Evolutionary conservation across 805 yeast species (phyloP).

Genomic region (Candida ulmi): DNA sequence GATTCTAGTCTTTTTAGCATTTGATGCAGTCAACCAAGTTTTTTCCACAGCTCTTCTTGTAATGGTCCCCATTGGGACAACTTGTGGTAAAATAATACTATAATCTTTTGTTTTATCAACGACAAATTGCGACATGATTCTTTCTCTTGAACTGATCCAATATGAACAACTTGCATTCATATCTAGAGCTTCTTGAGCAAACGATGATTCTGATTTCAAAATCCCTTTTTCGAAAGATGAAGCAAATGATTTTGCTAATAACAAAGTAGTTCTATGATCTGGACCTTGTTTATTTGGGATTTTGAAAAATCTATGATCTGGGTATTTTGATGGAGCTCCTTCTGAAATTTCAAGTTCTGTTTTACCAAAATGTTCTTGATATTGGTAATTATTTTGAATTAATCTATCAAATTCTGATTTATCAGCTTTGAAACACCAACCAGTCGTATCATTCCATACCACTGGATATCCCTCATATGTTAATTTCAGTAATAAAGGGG

Average conservation of each 20-base stretch:
- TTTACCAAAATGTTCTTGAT: constrained; percentile 9
- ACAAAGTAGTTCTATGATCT: constrained; percentile 59
- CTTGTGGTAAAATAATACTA: constrained; percentile 68
- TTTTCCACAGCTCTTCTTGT: constrained; percentile 96
- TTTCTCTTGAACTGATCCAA: constrained; percentile 87
- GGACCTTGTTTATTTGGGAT: constrained; percentile 90
- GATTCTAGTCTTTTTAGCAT: constrained; percentile 76
- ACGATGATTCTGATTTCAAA: constrained; percentile 61
- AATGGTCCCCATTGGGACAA: constrained; percentile 92
- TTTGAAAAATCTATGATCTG: constrained; percentile 42
- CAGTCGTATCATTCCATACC: constrained; percentile 69
- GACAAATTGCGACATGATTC: constrained; percentile 82
- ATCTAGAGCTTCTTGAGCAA: constrained; percentile 74
- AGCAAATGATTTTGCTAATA: constrained; percentile 73
- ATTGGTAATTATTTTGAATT: constrained; percentile 28
- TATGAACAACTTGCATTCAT: constrained; percentile 78
- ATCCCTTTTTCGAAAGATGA: constrained; percentile 68
- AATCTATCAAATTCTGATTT: constrained; percentile 24
- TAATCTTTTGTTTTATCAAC: constrained; percentile 42
- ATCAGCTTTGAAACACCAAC: constrained; percentile 83
- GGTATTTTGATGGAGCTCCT: background rate
- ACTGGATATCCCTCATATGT: constrained; percentile 85
- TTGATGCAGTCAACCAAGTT: constrained; percentile 96
- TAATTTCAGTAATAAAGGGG: constrained; percentile 71
- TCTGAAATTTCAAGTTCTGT: background rate